Base-by-base conservation (phyloP, 179 eudicot genomes). In the Beta macrorhiza region DNA sequence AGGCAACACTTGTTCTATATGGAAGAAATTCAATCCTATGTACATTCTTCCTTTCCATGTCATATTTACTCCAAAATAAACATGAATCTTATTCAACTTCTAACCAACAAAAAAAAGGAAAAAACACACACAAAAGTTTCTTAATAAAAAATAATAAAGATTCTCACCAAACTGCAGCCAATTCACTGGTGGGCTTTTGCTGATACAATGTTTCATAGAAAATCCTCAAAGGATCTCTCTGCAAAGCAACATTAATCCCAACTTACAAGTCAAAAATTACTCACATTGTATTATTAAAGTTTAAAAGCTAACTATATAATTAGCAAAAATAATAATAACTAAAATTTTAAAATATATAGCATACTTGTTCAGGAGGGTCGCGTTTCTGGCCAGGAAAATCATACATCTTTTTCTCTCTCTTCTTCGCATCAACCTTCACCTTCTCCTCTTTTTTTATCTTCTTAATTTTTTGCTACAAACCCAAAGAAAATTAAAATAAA, bases 161-260 rank as follows among this genome's bases (percentile, higher is more conserved):
- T 79, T 47, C 96, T 85, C 56, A 94, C 98, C 98, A 92, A 74
- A 92, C 73, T 61, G 97, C 92, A 44, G 97, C 98, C 88, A 94
- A 84, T 72, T 92, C 94, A 83, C 98, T 94, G 45, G 75, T 76
- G 52, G 93, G 92, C 72, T 85, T 84, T 82, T 94, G 97, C 79
- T 87, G 70, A 74, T 91, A 87, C 85, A 92, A 83, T 11, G 89
- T 74, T 77, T 94, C 92, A 67, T 94, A 94, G 88, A 94, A 94
- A 85, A 94, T 93, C 87, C 97, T 87, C 91, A 94, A 83, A 0
- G 98, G 92, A 76, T 94, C 98, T 88, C 98, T 92, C 98, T 94
- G 95, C 75, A 87, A 84, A 63, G 37, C 20, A 70, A 58, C 56
- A 58, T 63, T 49, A 69, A 53, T 45, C 10, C n/a, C 57, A 57